phyloP scores from a whole-genome alignment of 2,329 filamentous ascomycete species.

The Fusarium tjaetaba region DNA sequence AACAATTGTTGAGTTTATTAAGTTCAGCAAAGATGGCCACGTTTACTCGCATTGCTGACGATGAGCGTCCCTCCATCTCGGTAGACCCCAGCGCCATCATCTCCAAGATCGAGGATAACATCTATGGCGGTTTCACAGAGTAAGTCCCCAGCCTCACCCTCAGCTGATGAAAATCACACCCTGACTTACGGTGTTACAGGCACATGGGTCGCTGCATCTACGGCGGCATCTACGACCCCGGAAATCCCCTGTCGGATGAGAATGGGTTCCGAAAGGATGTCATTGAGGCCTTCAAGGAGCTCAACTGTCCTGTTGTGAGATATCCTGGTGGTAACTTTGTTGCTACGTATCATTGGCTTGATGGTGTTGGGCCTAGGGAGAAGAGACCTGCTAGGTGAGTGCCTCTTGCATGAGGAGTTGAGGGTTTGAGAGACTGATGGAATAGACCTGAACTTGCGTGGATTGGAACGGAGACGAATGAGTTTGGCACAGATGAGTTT shows the following conservation, averaged over 20 bases:
- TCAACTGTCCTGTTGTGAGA: constrained; percentile 79
- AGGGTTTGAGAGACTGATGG: not conserved
- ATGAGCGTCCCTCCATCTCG: constrained; percentile 70
- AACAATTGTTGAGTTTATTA: not conserved
- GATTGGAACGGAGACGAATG: constrained; percentile 79
- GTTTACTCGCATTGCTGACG: constrained; percentile 73
- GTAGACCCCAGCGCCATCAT: constrained; percentile 72
- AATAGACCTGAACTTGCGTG: constrained; percentile 76
- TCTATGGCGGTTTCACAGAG: constrained; percentile 88
- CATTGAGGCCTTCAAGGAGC: constrained; percentile 75
- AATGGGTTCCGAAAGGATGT: constrained; percentile 84
- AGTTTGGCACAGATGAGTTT: constrained; percentile 89
- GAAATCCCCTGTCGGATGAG: constrained; percentile 75
- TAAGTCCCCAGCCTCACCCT: constrained; percentile 52
- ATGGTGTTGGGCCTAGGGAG: constrained; percentile 80
- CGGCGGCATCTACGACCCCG: constrained; percentile 84
- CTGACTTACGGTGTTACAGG: constrained; percentile 51
- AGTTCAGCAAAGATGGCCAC: no score
- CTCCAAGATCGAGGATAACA: constrained; percentile 80
- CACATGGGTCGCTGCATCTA: constrained; percentile 93
- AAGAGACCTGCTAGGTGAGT: constrained; percentile 64
- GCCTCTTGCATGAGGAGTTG: not conserved
- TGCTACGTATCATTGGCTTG: constrained; percentile 86
- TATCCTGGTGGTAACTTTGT: constrained; percentile 89
- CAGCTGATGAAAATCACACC: not conserved